These are phyloP conservation scores for Ceriops tagal DNA, from an alignment of 345 rosid genomes.

Conservation along the genomic window DNA sequence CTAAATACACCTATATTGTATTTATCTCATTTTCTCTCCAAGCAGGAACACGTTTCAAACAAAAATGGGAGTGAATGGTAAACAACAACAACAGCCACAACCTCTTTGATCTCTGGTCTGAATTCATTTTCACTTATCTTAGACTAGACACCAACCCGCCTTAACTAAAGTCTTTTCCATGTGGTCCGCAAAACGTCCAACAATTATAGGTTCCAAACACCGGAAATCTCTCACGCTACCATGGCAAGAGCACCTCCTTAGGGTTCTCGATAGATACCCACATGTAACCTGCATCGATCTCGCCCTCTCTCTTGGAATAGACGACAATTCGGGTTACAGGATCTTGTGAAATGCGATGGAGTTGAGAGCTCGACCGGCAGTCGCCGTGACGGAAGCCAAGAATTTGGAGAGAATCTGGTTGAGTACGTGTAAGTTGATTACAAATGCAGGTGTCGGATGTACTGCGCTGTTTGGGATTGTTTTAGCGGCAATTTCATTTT, in stretches of 20 bases:
- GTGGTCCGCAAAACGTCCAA: constrained; percentile 49
- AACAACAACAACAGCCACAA: neutral
- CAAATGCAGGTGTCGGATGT: constrained; percentile 67
- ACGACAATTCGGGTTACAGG: constrained; percentile 37
- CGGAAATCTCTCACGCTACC: constrained; percentile 50
- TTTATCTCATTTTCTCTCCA: too few relatives aligned
- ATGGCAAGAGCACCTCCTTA: constrained; percentile 44
- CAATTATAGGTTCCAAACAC: constrained; percentile 41
- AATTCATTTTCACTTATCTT: constrained; percentile 47
- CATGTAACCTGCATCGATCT: constrained; percentile 42
- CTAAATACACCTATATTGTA: too few relatives aligned
- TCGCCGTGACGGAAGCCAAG: constrained; percentile 51
- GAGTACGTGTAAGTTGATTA: constrained; percentile 56
- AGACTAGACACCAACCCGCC: constrained; percentile 43
- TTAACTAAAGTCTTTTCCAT: constrained; percentile 50
- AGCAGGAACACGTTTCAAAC: too few relatives aligned
- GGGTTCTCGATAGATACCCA: constrained; percentile 47
- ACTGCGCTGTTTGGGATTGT: constrained; percentile 28
- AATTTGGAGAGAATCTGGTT: constrained; percentile 56
- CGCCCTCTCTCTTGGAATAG: constrained; percentile 54
- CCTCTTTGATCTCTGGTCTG: constrained; percentile 47
- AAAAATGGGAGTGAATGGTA: too few relatives aligned
- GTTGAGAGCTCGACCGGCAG: constrained; percentile 46
- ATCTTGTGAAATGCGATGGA: constrained; percentile 35
- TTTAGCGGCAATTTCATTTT: too few relatives aligned